Evolutionary conservation across 2,329 filamentous ascomycete species (phyloP), one percentile per base, ranked within the genome.

Genomic region (Neopestalotiopsis clavispora): DNA sequence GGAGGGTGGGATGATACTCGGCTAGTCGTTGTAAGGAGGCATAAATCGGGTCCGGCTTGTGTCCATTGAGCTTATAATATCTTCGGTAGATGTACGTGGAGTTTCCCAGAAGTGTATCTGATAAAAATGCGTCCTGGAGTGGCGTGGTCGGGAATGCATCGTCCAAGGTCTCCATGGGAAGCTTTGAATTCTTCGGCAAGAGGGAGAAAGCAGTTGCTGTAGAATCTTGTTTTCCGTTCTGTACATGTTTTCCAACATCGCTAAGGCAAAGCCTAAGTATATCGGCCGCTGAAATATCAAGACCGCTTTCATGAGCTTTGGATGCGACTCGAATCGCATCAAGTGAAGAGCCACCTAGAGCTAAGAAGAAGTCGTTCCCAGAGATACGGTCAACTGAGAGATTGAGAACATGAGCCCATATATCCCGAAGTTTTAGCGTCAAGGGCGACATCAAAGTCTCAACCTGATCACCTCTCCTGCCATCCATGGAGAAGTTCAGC

Each of bases 131-230:
- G 20, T 74, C 74, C 62, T 76, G 75, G 30, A 77, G 71, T 0
- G 72, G 67, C 0, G 75, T 77, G 13, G 70, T 71, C 12, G 74
- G 74, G 63, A 72, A 75, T 0, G 74, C 74, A 56, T 76, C 74
- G 4, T 60, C 58, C 1, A 72, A 62, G 7, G 30, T 13, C 30
- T 66, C 12, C 20, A 45, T 38, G 23, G 32, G 28, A 14, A 66
- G 64, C 20, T 66, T 66, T 23, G 28, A 32, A 4, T 58, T 32
- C 1, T n/a, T 6, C 2, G 63, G 58, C 0, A 32, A 4, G 1
- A 75, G 69, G 4, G 68, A 69, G 58, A 74, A 74, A 1, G 69
- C 38, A 1, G 38, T 56, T 34, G 66, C 34, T 2, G 28, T 49
- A n/a, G 59, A 4, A 2, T 68, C 59, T 9, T 30, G 32, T 12